Conservation (phyloP, 2,329 filamentous ascomycete genomes). For the Talaromyces sp. region DNA sequence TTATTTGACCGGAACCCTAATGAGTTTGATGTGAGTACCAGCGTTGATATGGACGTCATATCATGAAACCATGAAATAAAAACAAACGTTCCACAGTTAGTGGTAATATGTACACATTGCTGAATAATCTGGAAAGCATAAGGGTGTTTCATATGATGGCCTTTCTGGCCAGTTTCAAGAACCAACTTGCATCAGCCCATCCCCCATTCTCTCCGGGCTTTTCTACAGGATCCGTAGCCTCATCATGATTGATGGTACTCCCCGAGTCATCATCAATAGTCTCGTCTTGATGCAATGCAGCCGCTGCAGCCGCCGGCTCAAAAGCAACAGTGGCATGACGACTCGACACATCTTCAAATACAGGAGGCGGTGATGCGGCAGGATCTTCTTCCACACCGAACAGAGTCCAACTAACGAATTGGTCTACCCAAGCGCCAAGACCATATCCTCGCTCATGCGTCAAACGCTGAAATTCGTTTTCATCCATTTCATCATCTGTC, state of each 20-base stretch:
- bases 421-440: constrained; percentile 56
- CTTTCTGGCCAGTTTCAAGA: constrained; percentile 51
- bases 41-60: not conserved
- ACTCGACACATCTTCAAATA: constrained; percentile 22
- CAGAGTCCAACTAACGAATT: constrained; percentile 55
- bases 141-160: constrained; percentile 18
- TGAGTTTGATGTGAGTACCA: not conserved
- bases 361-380: constrained; percentile 20
- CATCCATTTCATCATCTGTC: constrained; percentile 45
- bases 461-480: constrained; percentile 52
- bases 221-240: constrained; percentile 29
- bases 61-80: not conserved
- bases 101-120: not conserved
- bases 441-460: constrained; percentile 53
- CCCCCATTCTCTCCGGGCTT: constrained; percentile 43
- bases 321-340: constrained; percentile 9
- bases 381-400: constrained; percentile 53
- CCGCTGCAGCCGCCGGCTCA: not conserved
- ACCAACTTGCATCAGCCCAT: constrained; percentile 59
- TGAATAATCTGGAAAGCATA: not conserved
- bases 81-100: not conserved
- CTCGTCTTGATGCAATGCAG: not conserved
- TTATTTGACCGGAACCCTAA: not conserved
- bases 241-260: constrained; percentile 27
- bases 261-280: not conserved